Evolutionary conservation across 2,329 filamentous ascomycete genomes (phyloP), one percentile per base, ranked within the genome.

Genomic region (Dactylellina sp.): DNA sequence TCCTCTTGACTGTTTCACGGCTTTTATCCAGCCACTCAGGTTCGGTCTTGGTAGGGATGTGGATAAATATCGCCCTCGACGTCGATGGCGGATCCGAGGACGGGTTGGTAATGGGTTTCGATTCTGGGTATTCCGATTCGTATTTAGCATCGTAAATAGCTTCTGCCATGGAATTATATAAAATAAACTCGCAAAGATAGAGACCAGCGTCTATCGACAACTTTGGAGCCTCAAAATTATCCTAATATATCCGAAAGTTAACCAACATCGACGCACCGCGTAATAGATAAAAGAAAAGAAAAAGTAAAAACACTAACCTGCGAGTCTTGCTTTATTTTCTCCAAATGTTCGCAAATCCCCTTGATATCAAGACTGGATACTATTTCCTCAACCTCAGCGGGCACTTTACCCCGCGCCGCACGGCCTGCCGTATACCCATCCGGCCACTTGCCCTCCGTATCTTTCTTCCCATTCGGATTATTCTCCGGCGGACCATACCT

Each of bases 51-150:
- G n/a, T 42, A 1, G 70, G 70, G 14, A 74, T 56, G 20, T 74
- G 70, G 60, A 74, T 74, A 28, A 74, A 74, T 18, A 74, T 49
- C 4, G 70, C 70, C 22, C 70, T 55, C 22, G 70, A 66, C n/a
- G 61, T 74, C 4, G 50, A 18, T 7, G 70, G 70, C 16, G 55
- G 62, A 5, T 55, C 50, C 7, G 61, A 46, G 1, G 37, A 39
- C 18, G 61, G 61, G 28, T 74, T 40, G 1, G 70, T 47, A 12
- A 66, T 40, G 11, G 56, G 70, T 20, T 63, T 61, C 4, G 70
- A 60, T 22, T 74, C 70, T 16, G 52, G 47, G 44, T 66, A 64
- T 25, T 66, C 70, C 6, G 55, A 37, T 24, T 74, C 61, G 44
- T 74, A 74, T 6, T 53, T 52, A 0, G 70, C 61, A 37, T 62